Percentiles rank a stretch among this genome's conserved stretches.
These are phyloP conservation scores for Anthostomella pinea DNA, from an alignment of 2,329 filamentous ascomycete genomes.

Conservation along the genomic window DNA sequence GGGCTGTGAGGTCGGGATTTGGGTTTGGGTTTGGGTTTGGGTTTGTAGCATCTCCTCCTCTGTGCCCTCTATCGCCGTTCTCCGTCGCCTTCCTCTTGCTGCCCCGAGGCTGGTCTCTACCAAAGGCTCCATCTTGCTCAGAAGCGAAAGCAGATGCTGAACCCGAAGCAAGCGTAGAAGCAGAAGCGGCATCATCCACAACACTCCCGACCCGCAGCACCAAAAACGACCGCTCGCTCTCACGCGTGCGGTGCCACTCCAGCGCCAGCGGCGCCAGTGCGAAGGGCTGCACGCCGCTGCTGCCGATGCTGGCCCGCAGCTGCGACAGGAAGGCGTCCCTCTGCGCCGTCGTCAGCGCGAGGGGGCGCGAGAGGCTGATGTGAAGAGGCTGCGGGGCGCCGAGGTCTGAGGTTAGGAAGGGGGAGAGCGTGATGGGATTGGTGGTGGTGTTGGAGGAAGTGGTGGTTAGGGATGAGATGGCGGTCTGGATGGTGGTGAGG, in stretches of 20 bases:
- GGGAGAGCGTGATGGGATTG: conserved; percentile 49
- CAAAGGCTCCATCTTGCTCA: neutral
- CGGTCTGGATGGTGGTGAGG: conserved; percentile 36
- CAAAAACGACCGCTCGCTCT: conserved; percentile 76
- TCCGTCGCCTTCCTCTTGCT: conserved; percentile 3
- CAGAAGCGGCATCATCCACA: conserved; percentile 14
- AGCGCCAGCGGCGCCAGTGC: conserved; percentile 38
- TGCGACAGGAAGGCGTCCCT: conserved; percentile 65
- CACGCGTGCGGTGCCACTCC: conserved; percentile 51
- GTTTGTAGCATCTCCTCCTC: conserved; percentile 1
- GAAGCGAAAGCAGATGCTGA: conserved; percentile 7
- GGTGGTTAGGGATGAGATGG: conserved; percentile 22
- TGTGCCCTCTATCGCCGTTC: neutral
- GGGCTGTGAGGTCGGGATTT: conserved; percentile 54
- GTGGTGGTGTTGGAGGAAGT: conserved; percentile 13
- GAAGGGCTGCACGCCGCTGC: conserved; percentile 40
- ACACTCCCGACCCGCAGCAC: conserved; percentile 61
- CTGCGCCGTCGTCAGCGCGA: conserved; percentile 70
- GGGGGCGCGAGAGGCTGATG: conserved; percentile 81
- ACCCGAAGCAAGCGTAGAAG: no score
- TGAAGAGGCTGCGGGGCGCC: conserved; percentile 79
- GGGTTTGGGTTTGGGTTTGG: neutral
- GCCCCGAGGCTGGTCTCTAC: neutral
- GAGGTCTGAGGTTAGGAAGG: conserved; percentile 74
- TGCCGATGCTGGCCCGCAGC: conserved; percentile 39